These are phyloP conservation scores for Hansenula sp. DNA, from an alignment of 1,139 yeast species.

Conservation along the genomic window DNA sequence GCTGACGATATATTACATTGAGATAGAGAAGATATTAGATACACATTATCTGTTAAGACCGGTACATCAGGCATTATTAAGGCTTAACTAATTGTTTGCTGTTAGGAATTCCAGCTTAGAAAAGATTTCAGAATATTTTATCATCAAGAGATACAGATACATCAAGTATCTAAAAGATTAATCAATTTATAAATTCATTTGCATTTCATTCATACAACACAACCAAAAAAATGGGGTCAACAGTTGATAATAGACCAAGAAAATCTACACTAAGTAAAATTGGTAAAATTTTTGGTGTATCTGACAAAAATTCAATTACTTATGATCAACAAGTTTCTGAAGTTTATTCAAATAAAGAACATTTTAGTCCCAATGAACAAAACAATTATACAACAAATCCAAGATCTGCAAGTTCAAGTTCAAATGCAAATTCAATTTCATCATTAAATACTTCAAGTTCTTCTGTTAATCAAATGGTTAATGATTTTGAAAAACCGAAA, in stretches of 20 bases:
- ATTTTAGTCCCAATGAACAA: background rate
- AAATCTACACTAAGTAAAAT: conserved; percentile 1
- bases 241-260: conserved; percentile 2
- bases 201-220: background rate
- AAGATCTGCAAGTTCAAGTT: conserved; percentile 1
- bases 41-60: no score
- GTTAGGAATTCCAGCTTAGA: no score
- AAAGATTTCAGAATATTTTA: no score
- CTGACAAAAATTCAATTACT: background rate
- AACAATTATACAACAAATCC: conserved; percentile 3
- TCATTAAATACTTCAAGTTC: conserved; percentile 14
- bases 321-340: background rate
- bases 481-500: conserved; percentile 5
- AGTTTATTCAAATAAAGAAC: background rate
- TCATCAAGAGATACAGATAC: no score
- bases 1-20: no score
- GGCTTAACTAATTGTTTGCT: no score
- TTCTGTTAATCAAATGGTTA: conserved; percentile 11
- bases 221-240: background rate
- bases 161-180: background rate
- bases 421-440: conserved; percentile 3
- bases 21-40: no score
- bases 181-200: background rate
- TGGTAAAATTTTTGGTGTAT: conserved; percentile 1
- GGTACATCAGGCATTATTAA: no score